A percentile compares a stretch with the other conserved stretches of the same genome.
phyloP scores from a whole-genome alignment of 129 eudicot species.

The Pittosporum tobira region DNA sequence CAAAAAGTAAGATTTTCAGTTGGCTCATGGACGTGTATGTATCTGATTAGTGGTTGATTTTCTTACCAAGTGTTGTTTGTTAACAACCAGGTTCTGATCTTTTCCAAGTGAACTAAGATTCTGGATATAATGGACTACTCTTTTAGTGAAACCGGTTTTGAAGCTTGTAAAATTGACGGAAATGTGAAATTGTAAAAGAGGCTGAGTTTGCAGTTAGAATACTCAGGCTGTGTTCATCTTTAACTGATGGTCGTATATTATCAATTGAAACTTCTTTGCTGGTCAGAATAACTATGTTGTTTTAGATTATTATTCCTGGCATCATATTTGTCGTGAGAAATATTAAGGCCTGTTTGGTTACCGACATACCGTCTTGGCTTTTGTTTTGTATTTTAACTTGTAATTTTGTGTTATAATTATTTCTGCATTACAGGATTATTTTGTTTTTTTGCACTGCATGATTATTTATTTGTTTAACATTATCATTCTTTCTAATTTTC shows the following conservation, averaged over 20 bases:
- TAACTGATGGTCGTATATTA: no score
- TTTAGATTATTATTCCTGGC: no score
- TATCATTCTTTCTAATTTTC: neutral
- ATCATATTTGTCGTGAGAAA: no score
- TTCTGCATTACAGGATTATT: no score
- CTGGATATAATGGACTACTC: slow-evolving; percentile 91
- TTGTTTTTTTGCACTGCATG: neutral
- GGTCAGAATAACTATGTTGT: no score
- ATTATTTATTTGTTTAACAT: neutral
- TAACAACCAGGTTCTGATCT: slow-evolving; percentile 62
- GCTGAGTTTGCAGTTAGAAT: no score
- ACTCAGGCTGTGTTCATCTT: no score
- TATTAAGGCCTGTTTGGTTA: no score
- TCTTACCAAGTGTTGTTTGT: slow-evolving; percentile 14
- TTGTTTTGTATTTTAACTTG: no score
- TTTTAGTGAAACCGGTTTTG: slow-evolving; percentile 59
- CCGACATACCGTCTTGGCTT: no score
- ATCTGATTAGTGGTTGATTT: neutral
- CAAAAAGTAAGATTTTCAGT: slow-evolving; percentile 45
- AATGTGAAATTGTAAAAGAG: slow-evolving; percentile 69
- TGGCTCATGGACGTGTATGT: neutral
- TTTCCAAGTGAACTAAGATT: slow-evolving; percentile 90
- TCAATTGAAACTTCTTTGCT: no score
- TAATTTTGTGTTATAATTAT: no score
- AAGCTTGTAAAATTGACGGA: slow-evolving; percentile 94